Percentiles rank a stretch among this genome's conserved stretches.
phyloP scores from a whole-genome alignment of 495 filamentous ascomycete species.

The Jackrogersella multiformis region DNA sequence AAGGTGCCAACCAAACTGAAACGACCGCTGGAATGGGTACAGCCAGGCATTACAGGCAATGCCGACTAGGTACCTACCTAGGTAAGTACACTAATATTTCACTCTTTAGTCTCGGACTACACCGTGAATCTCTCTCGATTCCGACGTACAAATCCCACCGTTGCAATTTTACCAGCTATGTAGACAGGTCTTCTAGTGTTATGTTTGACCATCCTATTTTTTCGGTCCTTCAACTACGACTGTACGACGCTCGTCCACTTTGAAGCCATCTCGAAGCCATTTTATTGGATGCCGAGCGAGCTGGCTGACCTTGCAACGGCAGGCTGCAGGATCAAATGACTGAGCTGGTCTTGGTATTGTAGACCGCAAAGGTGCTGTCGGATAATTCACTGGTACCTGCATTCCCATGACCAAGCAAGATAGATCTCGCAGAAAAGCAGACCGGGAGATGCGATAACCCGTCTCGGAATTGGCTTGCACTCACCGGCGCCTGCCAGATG shows the following conservation, averaged over 20 bases:
- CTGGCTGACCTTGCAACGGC: conserved; percentile 26
- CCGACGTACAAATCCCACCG: conserved; percentile 9
- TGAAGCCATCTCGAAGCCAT: conserved; percentile 11
- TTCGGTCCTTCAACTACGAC: conserved; percentile 24
- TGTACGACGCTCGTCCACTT: conserved; percentile 25
- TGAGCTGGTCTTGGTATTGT: conserved; percentile 13
- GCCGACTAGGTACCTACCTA: conserved; percentile 5
- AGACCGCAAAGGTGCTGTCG: conserved; percentile 8
- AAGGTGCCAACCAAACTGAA: conserved; percentile 19
- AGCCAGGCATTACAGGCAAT: conserved; percentile 1
- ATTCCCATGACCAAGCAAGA: conserved; percentile 23
- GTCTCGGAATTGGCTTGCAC: conserved; percentile 5
- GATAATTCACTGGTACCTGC: conserved; percentile 37
- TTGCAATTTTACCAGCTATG: conserved; percentile 19
- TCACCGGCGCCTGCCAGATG: conserved; percentile 10
- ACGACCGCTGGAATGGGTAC: conserved; percentile 6
- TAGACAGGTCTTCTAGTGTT: conserved; percentile 12
- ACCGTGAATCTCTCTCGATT: conserved; percentile 15
- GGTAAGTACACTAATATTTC: conserved; percentile 1
- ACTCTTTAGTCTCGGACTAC: conserved; percentile 7
- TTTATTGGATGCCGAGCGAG: conserved; percentile 34
- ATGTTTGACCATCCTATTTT: conserved; percentile 20
- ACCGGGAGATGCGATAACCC: conserved; percentile 24
- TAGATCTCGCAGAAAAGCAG: conserved; percentile 40
- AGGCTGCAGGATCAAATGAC: conserved; percentile 33